Evolutionary conservation across 2,329 filamentous ascomycete genomes (phyloP).

Genomic region (Aspergillus sp.): DNA sequence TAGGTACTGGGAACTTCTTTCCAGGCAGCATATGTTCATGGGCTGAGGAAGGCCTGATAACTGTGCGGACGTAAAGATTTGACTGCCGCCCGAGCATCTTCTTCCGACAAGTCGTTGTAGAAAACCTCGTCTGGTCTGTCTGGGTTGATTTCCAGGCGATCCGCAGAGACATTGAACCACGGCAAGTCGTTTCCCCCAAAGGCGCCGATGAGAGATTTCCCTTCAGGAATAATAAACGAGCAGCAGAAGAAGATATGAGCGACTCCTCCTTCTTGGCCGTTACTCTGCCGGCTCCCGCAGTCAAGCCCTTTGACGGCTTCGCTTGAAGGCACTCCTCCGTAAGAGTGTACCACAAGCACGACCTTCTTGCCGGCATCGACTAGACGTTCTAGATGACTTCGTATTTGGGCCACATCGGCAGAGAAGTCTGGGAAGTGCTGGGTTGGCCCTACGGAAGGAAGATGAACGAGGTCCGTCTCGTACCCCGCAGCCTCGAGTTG

Average conservation of each 20-base stretch:
- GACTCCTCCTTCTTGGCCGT: neutral
- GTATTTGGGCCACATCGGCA: neutral
- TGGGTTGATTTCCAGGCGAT: neutral
- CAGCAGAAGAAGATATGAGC: neutral
- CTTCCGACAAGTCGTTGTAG: constrained; percentile 7
- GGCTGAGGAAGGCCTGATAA: neutral
- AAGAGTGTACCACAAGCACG: constrained; percentile 10
- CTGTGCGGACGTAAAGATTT: constrained; percentile 1
- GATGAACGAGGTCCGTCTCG: neutral
- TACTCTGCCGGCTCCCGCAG: neutral
- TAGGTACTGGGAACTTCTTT: constrained; percentile 10
- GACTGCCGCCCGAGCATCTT: neutral
- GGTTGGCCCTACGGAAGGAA: constrained; percentile 1
- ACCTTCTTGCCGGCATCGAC: constrained; percentile 1
- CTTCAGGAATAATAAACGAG: constrained; percentile 5
- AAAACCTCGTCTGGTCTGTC: neutral
- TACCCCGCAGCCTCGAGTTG: constrained; percentile 1
- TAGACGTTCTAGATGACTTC: neutral
- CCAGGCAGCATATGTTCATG: constrained; percentile 6
- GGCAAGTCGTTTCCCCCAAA: constrained; percentile 1
- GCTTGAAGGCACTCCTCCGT: neutral
- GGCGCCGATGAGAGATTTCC: neutral
- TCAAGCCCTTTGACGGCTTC: constrained; percentile 3
- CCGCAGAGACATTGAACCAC: constrained; percentile 1
- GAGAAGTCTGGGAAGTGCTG: neutral